Conservation (phyloP, 1,284 basidiomycete genomes). For the Ceratobasidium theobromae region DNA sequence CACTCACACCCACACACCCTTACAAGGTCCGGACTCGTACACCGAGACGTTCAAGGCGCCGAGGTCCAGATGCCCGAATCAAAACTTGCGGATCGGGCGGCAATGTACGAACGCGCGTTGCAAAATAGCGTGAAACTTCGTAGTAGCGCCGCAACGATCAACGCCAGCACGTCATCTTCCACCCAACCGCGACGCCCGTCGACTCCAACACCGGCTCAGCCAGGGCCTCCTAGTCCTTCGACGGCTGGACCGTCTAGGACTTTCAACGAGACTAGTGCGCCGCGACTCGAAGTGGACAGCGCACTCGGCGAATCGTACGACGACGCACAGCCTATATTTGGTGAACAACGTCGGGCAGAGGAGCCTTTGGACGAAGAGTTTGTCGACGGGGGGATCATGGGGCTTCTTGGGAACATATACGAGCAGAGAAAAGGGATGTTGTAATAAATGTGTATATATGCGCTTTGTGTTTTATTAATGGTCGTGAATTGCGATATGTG, state of each 20-base stretch:
- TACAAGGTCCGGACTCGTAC: not conserved
- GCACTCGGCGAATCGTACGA: slow-evolving; percentile 72
- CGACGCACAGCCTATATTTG: slow-evolving; percentile 45
- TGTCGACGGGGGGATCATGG: slow-evolving; percentile 67
- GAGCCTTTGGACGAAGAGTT: slow-evolving; percentile 49
- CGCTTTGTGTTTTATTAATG: not conserved
- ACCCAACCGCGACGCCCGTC: slow-evolving; percentile 14
- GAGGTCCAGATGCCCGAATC: slow-evolving; percentile 31
- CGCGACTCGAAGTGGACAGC: slow-evolving; percentile 55
- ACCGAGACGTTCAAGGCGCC: slow-evolving; percentile 2
- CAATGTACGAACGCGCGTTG: slow-evolving; percentile 73
- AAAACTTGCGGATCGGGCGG: slow-evolving; percentile 54
- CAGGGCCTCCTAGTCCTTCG: too few relatives aligned
- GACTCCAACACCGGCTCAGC: not conserved
- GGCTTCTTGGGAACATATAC: slow-evolving; percentile 76
- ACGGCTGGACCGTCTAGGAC: too few relatives aligned
- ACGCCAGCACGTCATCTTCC: too few relatives aligned
- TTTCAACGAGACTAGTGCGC: too few relatives aligned
- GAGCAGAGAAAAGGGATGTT: slow-evolving; percentile 38
- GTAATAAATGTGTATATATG: slow-evolving; percentile 38
- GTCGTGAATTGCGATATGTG: not conserved
- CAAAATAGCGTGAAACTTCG: slow-evolving; percentile 52
- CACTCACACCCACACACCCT: not conserved
- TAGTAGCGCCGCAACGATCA: slow-evolving; percentile 20
- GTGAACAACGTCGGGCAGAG: slow-evolving; percentile 39